Base-by-base conservation (phyloP, 257 asterid species). In the Scutellaria galericulata region DNA sequence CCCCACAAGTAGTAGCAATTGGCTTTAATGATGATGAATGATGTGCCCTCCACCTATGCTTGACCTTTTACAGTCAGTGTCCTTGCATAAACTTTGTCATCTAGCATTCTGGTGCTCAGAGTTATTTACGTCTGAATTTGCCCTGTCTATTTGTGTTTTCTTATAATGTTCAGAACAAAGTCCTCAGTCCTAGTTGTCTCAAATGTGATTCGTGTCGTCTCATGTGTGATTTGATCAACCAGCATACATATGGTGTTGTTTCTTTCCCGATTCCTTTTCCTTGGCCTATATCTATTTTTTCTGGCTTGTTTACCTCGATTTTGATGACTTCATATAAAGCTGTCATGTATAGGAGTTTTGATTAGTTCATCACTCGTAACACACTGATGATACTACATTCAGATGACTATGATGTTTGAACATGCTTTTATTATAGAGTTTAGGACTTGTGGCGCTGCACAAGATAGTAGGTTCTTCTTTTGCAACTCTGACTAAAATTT, bases 31-130 rank as follows among this genome's bases (percentile, higher is more conserved):
- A 52, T 52, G 27, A 52, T 52, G 4, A 52, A 60, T 62, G 37
- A 39, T 15, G 50, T 67, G 15, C 60, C 55, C 51, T 66, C 60
- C n/a, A 7, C 59, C 18, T 65, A 18, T 58, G 11, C 57, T 71
- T 58, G 40, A 31, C 70, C 53, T n/a, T 74, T 68, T 62, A 51
- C 27, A 13, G 6, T 35, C 74, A 35, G 42, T 40, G 51, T 60
- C 70, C 64, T 39, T 62, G 47, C 50, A 63, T 55, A 40, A 47
- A 9, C 58, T n/a, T 66, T 63, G 44, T 35, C 73, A 47, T 57
- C 42, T 62, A 47, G 71, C 62, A 56, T 20, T 72, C 40, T 54
- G 31, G 51, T 74, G 45, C 67, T 64, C 77, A 51, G 64, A 72
- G 15, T 46, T 46, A 60, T 68, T 40, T 57, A 50, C 68, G 64